Base-by-base conservation (phyloP, 2,329 filamentous ascomycete genomes). In the Hypoxylon sp. region DNA sequence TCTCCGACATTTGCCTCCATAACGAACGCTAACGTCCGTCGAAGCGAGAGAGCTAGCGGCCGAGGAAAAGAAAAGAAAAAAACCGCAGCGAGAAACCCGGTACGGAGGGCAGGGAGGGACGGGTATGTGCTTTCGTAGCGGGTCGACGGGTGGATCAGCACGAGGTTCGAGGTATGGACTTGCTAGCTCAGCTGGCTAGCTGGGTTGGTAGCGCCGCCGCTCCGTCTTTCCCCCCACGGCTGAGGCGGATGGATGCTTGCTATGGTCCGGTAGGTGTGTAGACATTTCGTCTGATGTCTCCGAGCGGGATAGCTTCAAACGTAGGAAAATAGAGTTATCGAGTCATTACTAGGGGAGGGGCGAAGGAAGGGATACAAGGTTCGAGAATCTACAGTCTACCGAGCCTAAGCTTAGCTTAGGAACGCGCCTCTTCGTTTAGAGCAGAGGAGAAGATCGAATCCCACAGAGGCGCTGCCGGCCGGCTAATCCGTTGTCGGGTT, bases 81-180 rank as follows among this genome's bases (percentile, higher is more conserved):
- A n/a, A n/a, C n/a, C n/a, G n/a, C n/a, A n/a, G n/a, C 40, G 31
- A 55, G 11, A 37, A 49, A 42, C 51, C 51, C 59, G 48, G 51
- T 17, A 53, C 23, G 40, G 45, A n/a, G n/a, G n/a, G 31, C 31
- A 15, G 15, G 31, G 13, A 47, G 59, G 59, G 27, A 52, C 51
- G 42, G 38, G 50, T 33, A 40, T 46, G 35, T 52, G 31, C 11
- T 9, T 11, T 18, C 8, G 18, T 11, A 40, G 37, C 11, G 37
- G 37, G 37, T n/a, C 18, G 7, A 10, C 9, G 7, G 17, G 35
- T 40, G 35, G 35, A 20, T 13, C 13, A 9, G 18, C 11, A 15
- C 10, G 2, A 17, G 4, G 7, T 3, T 35, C 31, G 5, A 35
- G 31, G 31, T 35, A 6, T 6, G n/a, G n/a, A n/a, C n/a, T n/a